phyloP scores from a whole-genome alignment of 2,329 filamentous ascomycete genomes.

The Kalmusia sp. region DNA sequence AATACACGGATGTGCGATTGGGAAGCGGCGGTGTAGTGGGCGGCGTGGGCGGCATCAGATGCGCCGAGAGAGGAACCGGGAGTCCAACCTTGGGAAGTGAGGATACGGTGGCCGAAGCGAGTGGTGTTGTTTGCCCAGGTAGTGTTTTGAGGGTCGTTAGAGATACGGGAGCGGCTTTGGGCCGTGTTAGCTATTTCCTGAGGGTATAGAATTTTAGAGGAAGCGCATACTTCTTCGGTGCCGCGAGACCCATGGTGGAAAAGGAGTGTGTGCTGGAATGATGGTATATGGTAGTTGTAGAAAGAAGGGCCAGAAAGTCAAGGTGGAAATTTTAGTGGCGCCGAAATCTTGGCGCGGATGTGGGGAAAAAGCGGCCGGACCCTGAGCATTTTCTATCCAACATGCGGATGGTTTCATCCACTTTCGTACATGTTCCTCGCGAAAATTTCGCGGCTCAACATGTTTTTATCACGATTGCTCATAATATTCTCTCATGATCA shows the following conservation, averaged over 20 bases:
- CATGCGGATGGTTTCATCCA: not conserved
- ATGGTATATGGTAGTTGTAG: not conserved
- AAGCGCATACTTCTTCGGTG: slow-evolving; percentile 66
- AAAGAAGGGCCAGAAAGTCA: not conserved
- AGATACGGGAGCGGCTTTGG: slow-evolving; percentile 72
- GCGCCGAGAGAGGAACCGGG: slow-evolving; percentile 85
- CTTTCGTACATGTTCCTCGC: not conserved
- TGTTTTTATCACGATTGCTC: not conserved
- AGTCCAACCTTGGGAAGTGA: slow-evolving; percentile 88
- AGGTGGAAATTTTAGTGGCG: slow-evolving; percentile 36
- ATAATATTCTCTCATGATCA: no score
- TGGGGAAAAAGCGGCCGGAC: slow-evolving; percentile 20
- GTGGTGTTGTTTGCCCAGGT: slow-evolving; percentile 84
- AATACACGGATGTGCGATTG: slow-evolving; percentile 84
- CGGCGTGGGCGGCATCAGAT: slow-evolving; percentile 75
- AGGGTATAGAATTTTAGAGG: no score
- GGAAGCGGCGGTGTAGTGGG: slow-evolving; percentile 79
- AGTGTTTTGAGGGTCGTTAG: slow-evolving; percentile 93
- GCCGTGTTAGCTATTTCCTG: slow-evolving; percentile 19
- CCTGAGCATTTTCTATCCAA: slow-evolving; percentile 2
- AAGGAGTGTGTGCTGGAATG: not conserved
- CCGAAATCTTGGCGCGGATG: slow-evolving; percentile 37
- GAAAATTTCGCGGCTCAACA: not conserved
- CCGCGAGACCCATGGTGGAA: slow-evolving; percentile 71
- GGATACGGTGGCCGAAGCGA: slow-evolving; percentile 88